These are phyloP conservation scores for Hanseniaspora occidentalis DNA, from an alignment of 805 yeast genomes.

Conservation along the genomic window DNA sequence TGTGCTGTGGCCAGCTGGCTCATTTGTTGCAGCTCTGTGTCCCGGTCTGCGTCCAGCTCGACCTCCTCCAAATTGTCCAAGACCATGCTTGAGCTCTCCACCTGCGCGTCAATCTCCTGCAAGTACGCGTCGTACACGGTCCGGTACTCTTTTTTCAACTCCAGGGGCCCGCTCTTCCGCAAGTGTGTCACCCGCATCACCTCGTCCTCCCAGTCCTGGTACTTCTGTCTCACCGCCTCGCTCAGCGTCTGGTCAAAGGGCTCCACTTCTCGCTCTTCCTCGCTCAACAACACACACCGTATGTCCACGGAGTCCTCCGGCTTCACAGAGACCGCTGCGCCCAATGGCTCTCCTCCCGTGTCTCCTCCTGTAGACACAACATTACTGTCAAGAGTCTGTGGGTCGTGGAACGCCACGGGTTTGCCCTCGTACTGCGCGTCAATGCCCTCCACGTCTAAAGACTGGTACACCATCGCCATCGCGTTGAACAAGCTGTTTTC, in stretches of 20 bases:
- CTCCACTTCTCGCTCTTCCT: conserved; percentile 32
- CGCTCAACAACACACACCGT: conserved; percentile 11
- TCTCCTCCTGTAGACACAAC: conserved; percentile 16
- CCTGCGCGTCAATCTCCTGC: not conserved
- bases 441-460: conserved; percentile 47
- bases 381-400: no score
- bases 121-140: conserved; percentile 7
- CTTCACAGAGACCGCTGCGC: not conserved
- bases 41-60: no score
- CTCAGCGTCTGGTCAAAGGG: conserved; percentile 61
- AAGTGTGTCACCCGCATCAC: conserved; percentile 44
- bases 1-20: no score
- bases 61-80: no score
- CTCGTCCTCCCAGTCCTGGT: conserved; percentile 49
- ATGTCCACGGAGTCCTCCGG: conserved; percentile 6
- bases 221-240: conserved; percentile 41
- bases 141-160: conserved; percentile 27
- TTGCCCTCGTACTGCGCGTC: conserved; percentile 22
- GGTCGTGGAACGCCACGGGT: conserved; percentile 9
- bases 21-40: no score
- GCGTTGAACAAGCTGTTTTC: conserved; percentile 16
- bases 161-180: conserved; percentile 39
- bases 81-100: conserved; percentile 11
- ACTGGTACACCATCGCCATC: conserved; percentile 42
- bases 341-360: conserved; percentile 10